Evolutionary conservation across 2,329 filamentous ascomycete genomes (phyloP).

Genomic region (Exophiala viscosa): DNA sequence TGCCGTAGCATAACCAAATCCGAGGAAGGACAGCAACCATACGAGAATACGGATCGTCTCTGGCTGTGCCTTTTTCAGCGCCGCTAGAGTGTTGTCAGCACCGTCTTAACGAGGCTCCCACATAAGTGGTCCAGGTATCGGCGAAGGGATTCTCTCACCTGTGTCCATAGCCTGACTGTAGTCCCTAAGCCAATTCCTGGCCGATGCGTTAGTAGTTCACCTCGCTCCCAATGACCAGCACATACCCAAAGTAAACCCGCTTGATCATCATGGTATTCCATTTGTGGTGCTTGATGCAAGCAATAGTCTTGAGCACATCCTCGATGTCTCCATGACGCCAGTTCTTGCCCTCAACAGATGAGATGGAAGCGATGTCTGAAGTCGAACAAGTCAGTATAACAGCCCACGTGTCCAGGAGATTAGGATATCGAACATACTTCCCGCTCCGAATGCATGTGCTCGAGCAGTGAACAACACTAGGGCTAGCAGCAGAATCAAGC

Average conservation of each 20-base stretch:
- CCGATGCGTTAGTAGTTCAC: slow-evolving; percentile 7
- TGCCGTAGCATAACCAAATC: slow-evolving; percentile 78
- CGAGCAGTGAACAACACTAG: slow-evolving; percentile 37
- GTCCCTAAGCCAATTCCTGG: slow-evolving; percentile 72
- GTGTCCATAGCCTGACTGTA: slow-evolving; percentile 83
- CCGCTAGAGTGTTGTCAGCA: slow-evolving; percentile 32
- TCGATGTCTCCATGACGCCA: slow-evolving; percentile 66
- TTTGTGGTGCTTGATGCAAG: slow-evolving; percentile 76
- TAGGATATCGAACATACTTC: slow-evolving; percentile 35
- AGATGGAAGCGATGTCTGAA: slow-evolving; percentile 48
- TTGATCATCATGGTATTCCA: slow-evolving; percentile 77
- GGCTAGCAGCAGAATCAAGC: slow-evolving; percentile 33
- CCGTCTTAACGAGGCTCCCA: no score
- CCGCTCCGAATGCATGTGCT: slow-evolving; percentile 44
- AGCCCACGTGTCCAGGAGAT: slow-evolving; percentile 8
- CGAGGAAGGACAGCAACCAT: slow-evolving; percentile 77
- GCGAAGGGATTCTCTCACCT: slow-evolving; percentile 37
- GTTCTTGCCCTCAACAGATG: slow-evolving; percentile 49
- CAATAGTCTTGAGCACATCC: slow-evolving; percentile 73
- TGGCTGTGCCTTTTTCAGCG: slow-evolving; percentile 72
- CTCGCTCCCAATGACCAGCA: background rate
- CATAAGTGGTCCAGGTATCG: no score
- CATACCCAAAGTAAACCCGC: slow-evolving; percentile 66
- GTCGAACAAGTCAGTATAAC: background rate
- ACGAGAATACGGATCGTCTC: slow-evolving; percentile 75